Evolutionary conservation across 306 rosid genomes (phyloP).

Genomic region (Luffa aegyptiaca): DNA sequence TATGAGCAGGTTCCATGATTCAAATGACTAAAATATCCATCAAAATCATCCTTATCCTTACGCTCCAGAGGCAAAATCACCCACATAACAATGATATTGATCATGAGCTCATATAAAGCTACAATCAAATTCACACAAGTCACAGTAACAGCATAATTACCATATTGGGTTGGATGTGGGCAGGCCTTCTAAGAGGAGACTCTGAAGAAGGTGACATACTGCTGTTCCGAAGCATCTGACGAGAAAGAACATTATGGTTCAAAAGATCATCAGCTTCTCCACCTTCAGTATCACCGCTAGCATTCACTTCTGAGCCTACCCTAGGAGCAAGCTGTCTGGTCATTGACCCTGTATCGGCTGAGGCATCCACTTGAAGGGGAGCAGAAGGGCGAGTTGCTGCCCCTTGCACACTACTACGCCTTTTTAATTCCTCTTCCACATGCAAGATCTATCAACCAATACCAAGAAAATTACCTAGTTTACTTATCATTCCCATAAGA

Average conservation of each 20-base stretch:
- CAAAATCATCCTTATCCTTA: not conserved
- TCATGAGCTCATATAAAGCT: not conserved
- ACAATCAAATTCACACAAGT: not conserved
- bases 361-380: conserved; percentile 52
- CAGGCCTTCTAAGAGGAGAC: conserved; percentile 77
- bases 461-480: not conserved
- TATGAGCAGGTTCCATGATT: not conserved
- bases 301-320: conserved; percentile 46
- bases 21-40: not conserved
- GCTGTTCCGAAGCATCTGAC: conserved; percentile 43
- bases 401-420: conserved; percentile 51
- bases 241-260: conserved; percentile 43
- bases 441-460: conserved; percentile 55
- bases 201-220: conserved; percentile 88
- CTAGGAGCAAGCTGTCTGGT: conserved; percentile 40
- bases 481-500: not conserved
- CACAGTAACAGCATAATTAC: conserved; percentile 27
- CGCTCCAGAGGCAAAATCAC: not conserved
- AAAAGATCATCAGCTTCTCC: conserved; percentile 59
- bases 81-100: not conserved
- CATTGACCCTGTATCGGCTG: conserved; percentile 57
- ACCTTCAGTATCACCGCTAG: conserved; percentile 57
- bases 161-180: conserved; percentile 37
- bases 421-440: conserved; percentile 88
- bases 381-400: conserved; percentile 32